phyloP scores from a whole-genome alignment of 352 stramenopile genomes.

The Phytophthora palmivora region DNA sequence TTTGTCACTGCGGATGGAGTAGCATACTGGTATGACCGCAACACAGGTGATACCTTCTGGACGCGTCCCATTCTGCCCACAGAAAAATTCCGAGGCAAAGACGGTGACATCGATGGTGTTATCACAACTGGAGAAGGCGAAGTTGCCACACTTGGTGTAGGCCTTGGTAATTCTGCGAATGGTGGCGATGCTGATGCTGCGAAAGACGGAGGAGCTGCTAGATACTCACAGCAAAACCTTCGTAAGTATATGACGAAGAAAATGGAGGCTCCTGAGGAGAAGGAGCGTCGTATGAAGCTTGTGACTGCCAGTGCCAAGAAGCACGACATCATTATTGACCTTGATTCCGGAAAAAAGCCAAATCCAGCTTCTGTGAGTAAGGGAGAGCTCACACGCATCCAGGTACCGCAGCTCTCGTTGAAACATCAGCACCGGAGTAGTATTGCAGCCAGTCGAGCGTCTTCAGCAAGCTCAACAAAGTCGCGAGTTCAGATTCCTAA shows the following conservation, averaged over 20 bases:
- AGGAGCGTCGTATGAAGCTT: conserved; percentile 57
- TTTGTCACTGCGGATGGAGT: conserved; percentile 92
- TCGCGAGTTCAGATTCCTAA: conserved; percentile 21
- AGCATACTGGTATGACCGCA: conserved; percentile 91
- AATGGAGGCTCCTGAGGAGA: conserved; percentile 78
- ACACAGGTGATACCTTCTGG: conserved; percentile 92
- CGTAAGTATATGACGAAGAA: conserved; percentile 89
- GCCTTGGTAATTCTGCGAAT: conserved; percentile 29
- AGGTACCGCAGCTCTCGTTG: conserved; percentile 64
- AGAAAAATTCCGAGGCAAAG: conserved; percentile 76
- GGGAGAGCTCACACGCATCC: conserved; percentile 52
- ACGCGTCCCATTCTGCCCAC: conserved; percentile 83
- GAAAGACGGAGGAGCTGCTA: conserved; percentile 39
- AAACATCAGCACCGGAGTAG: conserved; percentile 26
- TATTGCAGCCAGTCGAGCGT: conserved; percentile 13
- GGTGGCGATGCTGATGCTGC: conserved; percentile 23
- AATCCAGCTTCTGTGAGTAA: conserved; percentile 10
- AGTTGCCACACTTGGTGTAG: conserved; percentile 73
- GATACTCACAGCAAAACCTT: conserved; percentile 74
- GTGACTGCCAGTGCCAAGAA: conserved; percentile 71
- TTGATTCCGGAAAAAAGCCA: conserved; percentile 16
- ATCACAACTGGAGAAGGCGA: conserved; percentile 78
- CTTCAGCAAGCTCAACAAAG: conserved; percentile 31
- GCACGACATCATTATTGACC: conserved; percentile 58
- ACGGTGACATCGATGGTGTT: conserved; percentile 85